Base-by-base conservation (phyloP, 345 rosid genomes). In the Eutrema heterophyllum region DNA sequence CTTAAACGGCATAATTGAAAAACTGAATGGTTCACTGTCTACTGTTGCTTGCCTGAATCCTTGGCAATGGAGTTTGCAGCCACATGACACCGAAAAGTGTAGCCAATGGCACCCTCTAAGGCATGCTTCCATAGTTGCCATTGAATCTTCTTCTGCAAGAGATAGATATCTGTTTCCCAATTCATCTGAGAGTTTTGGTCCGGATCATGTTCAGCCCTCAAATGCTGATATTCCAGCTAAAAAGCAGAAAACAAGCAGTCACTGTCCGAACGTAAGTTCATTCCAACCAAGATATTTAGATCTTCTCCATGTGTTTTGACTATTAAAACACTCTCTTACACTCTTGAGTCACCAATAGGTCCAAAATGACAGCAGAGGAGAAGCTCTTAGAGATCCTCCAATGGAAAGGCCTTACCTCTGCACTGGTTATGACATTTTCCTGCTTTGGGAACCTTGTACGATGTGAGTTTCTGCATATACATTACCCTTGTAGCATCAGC, bases 371-470 rank as follows among this genome's bases (percentile, higher is more conserved):
- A 78, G 75, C 18, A 74, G 72, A 50, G 71, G 64, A 29, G 84
- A 81, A 80, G 61, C 74, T 59, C 24, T 18, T 35, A 12, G 56
- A 49, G 64, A 77, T 59, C 44, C 55, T 45, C 14, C 45, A 38
- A 67, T 75, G 43, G 79, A 56, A 27, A 85, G 83, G 68, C 93
- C 97, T 6, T 94, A 94, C 82, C 82, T 94, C 10, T 91, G 97
- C 68, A 94, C 97, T 56, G 98, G 96, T 59, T 85, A 83, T 70
- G 97, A 94, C 81, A 86, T 89, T 74, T 91, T 80, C 80, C 83
- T 91, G 52, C 84, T 82, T 48, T 91, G 95, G 89, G 95, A 91
- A 79, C 96, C 96, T 39, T 91, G 96, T 83, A 63, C 80, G 21
- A 88, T 94, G 98, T 94, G 81, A 87, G 96, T 75, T 80, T 64